Base-by-base conservation (phyloP, 2,329 filamentous ascomycete species). In the Coniochaeta prunicola region DNA sequence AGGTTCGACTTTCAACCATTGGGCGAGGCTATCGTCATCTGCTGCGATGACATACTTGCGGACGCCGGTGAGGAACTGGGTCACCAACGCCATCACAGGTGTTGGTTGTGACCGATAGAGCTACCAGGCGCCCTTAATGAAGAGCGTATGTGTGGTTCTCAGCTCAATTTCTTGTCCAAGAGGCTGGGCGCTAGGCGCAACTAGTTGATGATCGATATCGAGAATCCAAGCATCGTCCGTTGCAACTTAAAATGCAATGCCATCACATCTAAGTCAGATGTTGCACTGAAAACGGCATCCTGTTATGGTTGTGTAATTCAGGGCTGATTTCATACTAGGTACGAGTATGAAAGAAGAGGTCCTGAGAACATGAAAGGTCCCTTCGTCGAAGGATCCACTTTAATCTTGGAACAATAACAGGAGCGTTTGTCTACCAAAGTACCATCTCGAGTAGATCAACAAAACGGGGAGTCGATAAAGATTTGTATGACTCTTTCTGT, bases 1-100 rank as follows among this genome's bases (percentile, higher is more conserved):
- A 5, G 89, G 89, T 68, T 93, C 90, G 63, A 94, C 87, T 62
- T 86, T 81, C 15, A 96, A 80, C 78, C 85, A 92, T 59, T 85
- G 79, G 62, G 87, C 81, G 15, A 96, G 80, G 62, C 81, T 77
- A 33, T 77, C 74, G 61, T 87, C 89, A 72, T 92, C 81, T 61
- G 86, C 84, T 21, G 74, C 73, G 58, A 80, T 79, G 55, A 92
- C 79, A 59, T 88, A 80, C 21, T 75, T 75, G 57, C 83, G 81
- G 58, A 93, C 81, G 58, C 83, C 82, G 12, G 74, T 73, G 57
- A 93, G 81, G 69, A 92, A 94, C 64, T 88, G 79, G 64, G 85
- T 78, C 24, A 90, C 74, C 48, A 89, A 80, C 38, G 86, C 79
- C 74, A 90, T 90, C 2, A 56, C 64, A 66, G 60, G 59, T 57